phyloP scores from a whole-genome alignment of 2,329 filamentous ascomycete species.

The Botrytis tulipae region DNA sequence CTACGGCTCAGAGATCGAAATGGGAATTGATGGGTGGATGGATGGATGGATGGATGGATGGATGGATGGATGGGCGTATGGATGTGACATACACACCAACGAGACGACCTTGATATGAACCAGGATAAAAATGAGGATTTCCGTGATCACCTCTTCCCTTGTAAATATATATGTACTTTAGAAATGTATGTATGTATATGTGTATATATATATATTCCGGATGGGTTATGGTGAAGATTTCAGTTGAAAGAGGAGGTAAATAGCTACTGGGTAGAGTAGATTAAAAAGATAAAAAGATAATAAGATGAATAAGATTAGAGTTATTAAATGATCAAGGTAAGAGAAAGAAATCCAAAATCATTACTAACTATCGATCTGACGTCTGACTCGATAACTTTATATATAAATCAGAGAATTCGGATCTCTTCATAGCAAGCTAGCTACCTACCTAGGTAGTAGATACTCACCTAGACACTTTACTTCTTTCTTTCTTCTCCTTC shows the following conservation, averaged over 20 bases:
- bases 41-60: too few species aligned
- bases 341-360: background rate
- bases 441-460: background rate
- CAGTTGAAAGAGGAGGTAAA: background rate
- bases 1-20: background rate
- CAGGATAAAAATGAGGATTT: conserved; percentile 9
- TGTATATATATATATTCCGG: background rate
- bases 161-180: background rate
- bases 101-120: background rate
- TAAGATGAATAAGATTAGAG: background rate
- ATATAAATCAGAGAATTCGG: background rate
- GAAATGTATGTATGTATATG: background rate
- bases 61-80: background rate
- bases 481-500: background rate
- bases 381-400: conserved; percentile 6
- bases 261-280: background rate
- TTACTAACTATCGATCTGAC: background rate
- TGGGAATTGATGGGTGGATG: conserved; percentile 1
- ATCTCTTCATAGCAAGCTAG: background rate
- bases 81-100: background rate
- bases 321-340: background rate
- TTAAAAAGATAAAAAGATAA: background rate
- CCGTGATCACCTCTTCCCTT: background rate
- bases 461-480: background rate
- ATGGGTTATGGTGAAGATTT: background rate